Base-by-base conservation (phyloP, 208 protist genomes). In the Acanthamoeba pearcei region DNA sequence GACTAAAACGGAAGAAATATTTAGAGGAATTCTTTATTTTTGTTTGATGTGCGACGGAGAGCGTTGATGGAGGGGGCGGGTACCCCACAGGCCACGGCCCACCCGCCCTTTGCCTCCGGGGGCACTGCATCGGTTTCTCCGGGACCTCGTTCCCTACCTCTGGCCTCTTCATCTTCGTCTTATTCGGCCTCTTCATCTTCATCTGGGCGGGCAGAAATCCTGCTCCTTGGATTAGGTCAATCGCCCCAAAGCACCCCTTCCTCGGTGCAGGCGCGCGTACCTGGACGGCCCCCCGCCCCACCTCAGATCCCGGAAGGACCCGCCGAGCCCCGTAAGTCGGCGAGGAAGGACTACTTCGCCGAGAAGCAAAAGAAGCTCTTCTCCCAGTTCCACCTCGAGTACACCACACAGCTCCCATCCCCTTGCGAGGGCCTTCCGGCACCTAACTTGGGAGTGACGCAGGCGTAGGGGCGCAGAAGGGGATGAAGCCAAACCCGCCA, bases 311-410 rank as follows among this genome's bases (percentile, higher is more conserved):
- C 80, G 2, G 80, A 88, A 27, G 80, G 80, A 9, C 80, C 80
- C 5, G 4, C 49, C 51, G 80, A 88, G 29, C 80, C 80, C 6
- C 80, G 80, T n/a, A 55, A 88, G 42, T 88, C 80, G 5, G 27
- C 80, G 8, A 55, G 51, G 24, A 55, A 42, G 51, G 49, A 88
- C 80, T 88, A 88, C 80, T 88, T 88, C 38, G 53, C 53, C 42
- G 80, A 88, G 53, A 88, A 88, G 80, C 17, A 88, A 51, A 88
- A 88, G n/a, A 88, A 88, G 32, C 80, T 88, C 49, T 88, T 88
- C 29, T n/a, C 53, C n/a, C 80, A 88, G 80, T 88, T 88, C 49
- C 80, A 88, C 51, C 35, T 53, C 76, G 42, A n/a, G 60, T 66
- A 66, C 13, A 66, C 22, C n/a, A n/a, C 55, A 57, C 53, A 57